Percentiles rank a stretch among this genome's conserved stretches.
Conservation (phyloP, 2,329 filamentous ascomycete genomes). For the Biscogniauxia marginata region DNA sequence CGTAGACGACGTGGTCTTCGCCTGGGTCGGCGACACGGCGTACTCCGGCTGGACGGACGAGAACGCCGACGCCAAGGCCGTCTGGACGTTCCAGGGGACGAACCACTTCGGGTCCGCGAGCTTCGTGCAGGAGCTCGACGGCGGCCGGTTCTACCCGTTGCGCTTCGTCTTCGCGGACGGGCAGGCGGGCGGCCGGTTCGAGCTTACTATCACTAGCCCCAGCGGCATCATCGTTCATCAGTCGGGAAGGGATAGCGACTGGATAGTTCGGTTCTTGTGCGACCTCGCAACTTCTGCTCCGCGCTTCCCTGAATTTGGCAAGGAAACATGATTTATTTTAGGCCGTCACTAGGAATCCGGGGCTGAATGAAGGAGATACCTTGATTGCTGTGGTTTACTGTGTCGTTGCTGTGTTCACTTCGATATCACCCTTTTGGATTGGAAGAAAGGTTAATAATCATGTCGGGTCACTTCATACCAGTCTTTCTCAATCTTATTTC, state of each 20-base stretch:
- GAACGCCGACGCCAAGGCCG: conserved; percentile 19
- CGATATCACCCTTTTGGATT: neutral
- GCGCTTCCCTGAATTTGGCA: conserved; percentile 8
- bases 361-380: neutral
- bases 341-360: neutral
- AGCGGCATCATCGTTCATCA: conserved; percentile 17
- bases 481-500: neutral
- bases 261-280: conserved; percentile 13
- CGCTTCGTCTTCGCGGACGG: conserved; percentile 16
- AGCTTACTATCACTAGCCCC: conserved; percentile 16
- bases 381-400: neutral
- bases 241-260: conserved; percentile 13
- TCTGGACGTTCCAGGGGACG: conserved; percentile 17
- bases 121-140: conserved; percentile 14
- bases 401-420: neutral
- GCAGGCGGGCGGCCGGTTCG: conserved; percentile 14
- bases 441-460: neutral
- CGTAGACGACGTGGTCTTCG: conserved; percentile 19
- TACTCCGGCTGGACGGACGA: conserved; percentile 23
- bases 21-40: conserved; percentile 20
- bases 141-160: conserved; percentile 10
- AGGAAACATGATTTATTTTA: conserved; percentile 4
- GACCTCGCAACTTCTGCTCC: conserved; percentile 6
- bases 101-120: conserved; percentile 14
- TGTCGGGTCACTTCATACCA: neutral